Conservation (phyloP, 148 eudicot species). For the Persicaria maculosa region DNA sequence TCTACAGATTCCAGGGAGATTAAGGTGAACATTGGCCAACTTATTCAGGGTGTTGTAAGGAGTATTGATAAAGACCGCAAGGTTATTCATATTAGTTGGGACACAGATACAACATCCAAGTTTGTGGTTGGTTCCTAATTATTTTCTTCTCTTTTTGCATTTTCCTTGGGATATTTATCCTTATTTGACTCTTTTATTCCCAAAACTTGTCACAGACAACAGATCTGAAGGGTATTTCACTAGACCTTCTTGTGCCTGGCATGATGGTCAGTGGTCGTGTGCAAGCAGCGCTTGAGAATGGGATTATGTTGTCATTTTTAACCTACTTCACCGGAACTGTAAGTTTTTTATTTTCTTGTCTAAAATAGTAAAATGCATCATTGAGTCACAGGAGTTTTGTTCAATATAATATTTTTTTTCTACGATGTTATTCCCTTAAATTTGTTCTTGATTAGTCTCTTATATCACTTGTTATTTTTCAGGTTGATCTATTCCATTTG, state of each 20-base stretch:
- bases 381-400: not conserved
- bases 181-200: conserved; percentile 15
- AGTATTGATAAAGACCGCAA: conserved; percentile 75
- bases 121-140: conserved; percentile 54
- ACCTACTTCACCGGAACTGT: conserved; percentile 96
- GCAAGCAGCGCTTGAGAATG: conserved; percentile 77
- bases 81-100: conserved; percentile 69
- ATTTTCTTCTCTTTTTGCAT: conserved; percentile 1
- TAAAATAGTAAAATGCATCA: not conserved
- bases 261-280: conserved; percentile 92
- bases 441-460: not conserved
- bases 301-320: conserved; percentile 81
- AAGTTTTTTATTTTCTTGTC: conserved; percentile 24
- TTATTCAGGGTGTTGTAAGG: conserved; percentile 80
- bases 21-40: conserved; percentile 40
- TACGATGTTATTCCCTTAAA: not conserved
- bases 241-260: conserved; percentile 95
- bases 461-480: conserved; percentile 14
- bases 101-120: conserved; percentile 54
- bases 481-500: conserved; percentile 83
- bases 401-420: not conserved
- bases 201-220: conserved; percentile 46
- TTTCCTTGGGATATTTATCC: conserved; percentile 5
- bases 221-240: conserved; percentile 89
- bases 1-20: conserved; percentile 37